Conservation (phyloP, 345 rosid species). For the Camelina sativa region DNA sequence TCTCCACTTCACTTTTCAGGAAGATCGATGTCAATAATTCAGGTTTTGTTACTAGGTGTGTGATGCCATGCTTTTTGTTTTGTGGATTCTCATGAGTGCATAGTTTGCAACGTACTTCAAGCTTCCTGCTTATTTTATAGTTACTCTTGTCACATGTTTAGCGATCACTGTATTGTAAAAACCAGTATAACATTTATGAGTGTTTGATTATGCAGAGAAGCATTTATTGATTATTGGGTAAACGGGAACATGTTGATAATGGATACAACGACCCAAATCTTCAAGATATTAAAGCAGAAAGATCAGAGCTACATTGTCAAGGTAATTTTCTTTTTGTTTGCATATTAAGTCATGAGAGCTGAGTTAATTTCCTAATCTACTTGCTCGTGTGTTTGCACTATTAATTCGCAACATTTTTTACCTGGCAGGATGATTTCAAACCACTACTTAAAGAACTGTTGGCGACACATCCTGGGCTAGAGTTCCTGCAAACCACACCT, state of each 20-base stretch:
- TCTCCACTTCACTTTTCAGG: constrained; percentile 72
- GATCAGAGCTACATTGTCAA: constrained; percentile 67
- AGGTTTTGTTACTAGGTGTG: constrained; percentile 76
- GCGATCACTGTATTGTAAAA: not conserved
- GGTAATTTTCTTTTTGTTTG: constrained; percentile 49
- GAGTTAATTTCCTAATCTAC: not conserved
- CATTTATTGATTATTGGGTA: constrained; percentile 83
- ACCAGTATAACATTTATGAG: constrained; percentile 1
- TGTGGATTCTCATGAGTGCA: not conserved
- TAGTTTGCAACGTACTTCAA: not conserved
- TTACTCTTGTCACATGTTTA: not conserved
- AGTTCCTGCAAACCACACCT: constrained; percentile 93
- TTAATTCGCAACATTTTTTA: not conserved
- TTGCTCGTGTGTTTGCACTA: constrained; percentile 11
- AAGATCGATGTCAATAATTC: constrained; percentile 68
- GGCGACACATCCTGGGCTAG: constrained; percentile 97
- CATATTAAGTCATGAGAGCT: not conserved
- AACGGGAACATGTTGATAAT: constrained; percentile 72
- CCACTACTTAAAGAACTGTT: constrained; percentile 84
- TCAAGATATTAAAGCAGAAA: constrained; percentile 71
- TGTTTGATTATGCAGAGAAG: constrained; percentile 58
- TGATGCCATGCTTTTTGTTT: constrained; percentile 20
- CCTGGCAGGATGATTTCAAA: constrained; percentile 83
- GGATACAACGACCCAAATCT: constrained; percentile 82
- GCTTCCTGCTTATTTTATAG: not conserved